Base-by-base conservation (phyloP, 164 flowering plant genomes). In the Vitis labrusca region DNA sequence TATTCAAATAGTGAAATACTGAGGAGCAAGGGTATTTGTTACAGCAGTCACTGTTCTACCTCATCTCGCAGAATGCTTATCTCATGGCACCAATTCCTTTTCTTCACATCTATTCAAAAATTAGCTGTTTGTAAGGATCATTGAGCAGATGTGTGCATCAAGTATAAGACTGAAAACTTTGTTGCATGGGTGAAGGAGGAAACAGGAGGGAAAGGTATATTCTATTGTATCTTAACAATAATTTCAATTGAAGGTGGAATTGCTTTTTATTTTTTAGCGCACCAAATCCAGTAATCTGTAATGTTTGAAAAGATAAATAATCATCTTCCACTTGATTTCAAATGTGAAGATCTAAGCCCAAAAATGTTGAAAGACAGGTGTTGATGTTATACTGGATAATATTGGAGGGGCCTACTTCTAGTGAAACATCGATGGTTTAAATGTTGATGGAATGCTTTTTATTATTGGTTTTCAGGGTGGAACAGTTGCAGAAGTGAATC, bases 71-170 rank as follows among this genome's bases (percentile, higher is more conserved):
- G 44, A 37, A 37, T 37, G 44, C 44, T 37, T 37, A 37, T 73
- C 23, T 14, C 9, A 48, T 73, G 50, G 1, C 13, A 48, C 27
- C 10, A 10, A 37, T 12, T 58, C 15, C 14, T 7, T 55, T 16
- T 30, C 17, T 29, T 47, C 32, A 47, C 64, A 29, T n/a, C 10
- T 19, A 16, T 59, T 8, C 17, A 92, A 70, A 92, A 95, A 66
- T 69, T 91, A 64, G 81, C 84, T 60, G 68, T 78, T 50, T 95
- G 99, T 85, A 89, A 86, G 81, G 84, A 84, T 50, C 89, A 93
- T 63, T 98, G 98, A 32, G 98, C 99, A 32, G 98, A 93, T 77
- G 89, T 95, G 62, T 83, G 97, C 81, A 95, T 95, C 79, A 95
- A 95, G 74, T 95, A 95, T 76, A 95, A 91, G 80, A 91, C 88